Evolutionary conservation across 257 asterid species (phyloP), one percentile per base, ranked within the genome.

Genomic region (Coffea canephora): DNA sequence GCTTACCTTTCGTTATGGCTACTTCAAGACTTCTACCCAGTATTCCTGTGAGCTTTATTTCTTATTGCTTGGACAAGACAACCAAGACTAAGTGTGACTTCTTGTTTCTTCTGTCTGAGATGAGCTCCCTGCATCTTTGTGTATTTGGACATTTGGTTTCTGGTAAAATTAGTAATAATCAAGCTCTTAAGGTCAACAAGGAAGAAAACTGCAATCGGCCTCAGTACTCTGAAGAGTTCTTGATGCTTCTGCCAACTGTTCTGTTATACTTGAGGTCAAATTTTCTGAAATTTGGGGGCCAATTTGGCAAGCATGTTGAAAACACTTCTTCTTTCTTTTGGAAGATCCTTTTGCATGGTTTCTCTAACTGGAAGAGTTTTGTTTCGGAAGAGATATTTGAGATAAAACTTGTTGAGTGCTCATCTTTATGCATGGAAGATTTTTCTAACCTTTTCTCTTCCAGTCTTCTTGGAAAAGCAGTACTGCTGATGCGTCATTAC

Each of bases 381-480:
- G 91, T 85, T 71, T 84, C 86, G 45, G 81, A 87, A 71, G 78
- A 77, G 79, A 80, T 83, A 50, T 91, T 88, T 85, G 84, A 81
- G 83, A 78, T 89, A 41, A 88, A 85, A 82, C 70, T 76, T 81
- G 88, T 77, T 81, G 88, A 83, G 57, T 72, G 82, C 65, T 85
- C 77, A 85, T 87, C 86, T 78, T 79, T 82, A 43, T 86, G 93
- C 46, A 69, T 72, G 77, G 91, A 88, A 86, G 91, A 88, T 72
- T 83, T 84, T 83, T 71, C 69, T 41, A 76, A 86, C 87, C 75
- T 88, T 83, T 76, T 95, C 84, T 87, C 89, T 3, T 78, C 79
- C 73, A 91, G 94, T 87, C 93, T 89, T 86, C 95, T 95, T 50
- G 95, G 92, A 34, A 89, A 82, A 88, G 89, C 96, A 73, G 84